Evolutionary conservation across 176 grass and related monocot species (phyloP).

Genomic region (Elaeis guineensis): DNA sequence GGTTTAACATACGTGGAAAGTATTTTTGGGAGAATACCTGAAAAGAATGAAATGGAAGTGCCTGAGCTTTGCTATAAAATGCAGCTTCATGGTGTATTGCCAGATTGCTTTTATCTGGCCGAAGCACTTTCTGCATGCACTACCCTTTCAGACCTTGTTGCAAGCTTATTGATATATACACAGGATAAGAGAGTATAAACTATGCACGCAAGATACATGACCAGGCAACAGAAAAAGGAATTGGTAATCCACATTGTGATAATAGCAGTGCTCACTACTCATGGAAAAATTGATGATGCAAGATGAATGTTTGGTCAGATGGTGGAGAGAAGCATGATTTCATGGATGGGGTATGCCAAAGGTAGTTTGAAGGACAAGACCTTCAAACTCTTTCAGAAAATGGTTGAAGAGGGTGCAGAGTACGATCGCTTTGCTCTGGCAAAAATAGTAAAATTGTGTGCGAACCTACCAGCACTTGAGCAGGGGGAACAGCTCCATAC

Average conservation of each 20-base stretch:
- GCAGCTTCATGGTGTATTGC: constrained; percentile 2
- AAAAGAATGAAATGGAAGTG: not conserved
- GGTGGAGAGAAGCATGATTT: constrained; percentile 5
- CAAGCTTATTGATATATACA: constrained; percentile 9
- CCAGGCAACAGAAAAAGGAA: not conserved
- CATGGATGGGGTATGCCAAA: constrained; percentile 8
- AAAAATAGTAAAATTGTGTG: not conserved
- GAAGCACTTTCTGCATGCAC: constrained; percentile 1
- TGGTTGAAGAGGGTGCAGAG: not conserved
- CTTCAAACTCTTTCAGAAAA: not conserved
- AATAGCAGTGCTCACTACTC: not conserved
- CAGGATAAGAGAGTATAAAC: not conserved
- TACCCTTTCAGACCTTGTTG: not conserved
- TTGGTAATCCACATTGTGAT: constrained; percentile 3
- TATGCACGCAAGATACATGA: not conserved
- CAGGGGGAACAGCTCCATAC: constrained; percentile 7
- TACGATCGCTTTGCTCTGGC: not conserved
- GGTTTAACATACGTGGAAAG: not conserved
- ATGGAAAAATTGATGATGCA: constrained; percentile 2
- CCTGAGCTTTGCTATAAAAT: not conserved
- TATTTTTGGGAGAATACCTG: not conserved
- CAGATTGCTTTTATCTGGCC: constrained; percentile 3
- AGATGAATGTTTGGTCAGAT: constrained; percentile 3
- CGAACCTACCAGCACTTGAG: not conserved
- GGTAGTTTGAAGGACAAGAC: not conserved